These are phyloP conservation scores for Trichosanthes cucumerina DNA, from an alignment of 306 rosid species.

Conservation along the genomic window DNA sequence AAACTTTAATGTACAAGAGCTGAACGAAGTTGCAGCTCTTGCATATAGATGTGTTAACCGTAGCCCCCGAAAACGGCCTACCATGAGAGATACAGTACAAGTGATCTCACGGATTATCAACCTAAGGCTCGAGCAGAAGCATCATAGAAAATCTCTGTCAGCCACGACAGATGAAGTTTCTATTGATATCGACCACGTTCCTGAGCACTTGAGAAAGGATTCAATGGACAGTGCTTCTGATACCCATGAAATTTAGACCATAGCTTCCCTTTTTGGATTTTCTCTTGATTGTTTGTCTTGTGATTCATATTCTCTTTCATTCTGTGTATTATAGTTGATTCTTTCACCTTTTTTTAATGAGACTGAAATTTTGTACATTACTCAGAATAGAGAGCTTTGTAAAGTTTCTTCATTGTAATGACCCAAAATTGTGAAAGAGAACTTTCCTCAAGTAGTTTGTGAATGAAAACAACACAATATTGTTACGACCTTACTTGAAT, in stretches of 20 bases:
- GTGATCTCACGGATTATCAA: constrained; percentile 57
- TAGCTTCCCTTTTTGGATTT: constrained; percentile 16
- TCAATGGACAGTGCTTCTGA: constrained; percentile 73
- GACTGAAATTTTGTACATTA: constrained; percentile 7
- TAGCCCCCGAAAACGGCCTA: constrained; percentile 64
- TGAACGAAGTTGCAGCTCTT: constrained; percentile 77
- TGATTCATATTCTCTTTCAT: neutral
- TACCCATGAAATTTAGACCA: constrained; percentile 47
- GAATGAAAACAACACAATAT: constrained; percentile 2
- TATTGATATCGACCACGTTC: constrained; percentile 40
- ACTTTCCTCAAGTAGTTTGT: neutral
- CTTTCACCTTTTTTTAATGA: neutral
- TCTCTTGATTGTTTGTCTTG: constrained; percentile 8
- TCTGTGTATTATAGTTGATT: constrained; percentile 6
- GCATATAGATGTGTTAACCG: constrained; percentile 80
- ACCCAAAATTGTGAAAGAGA: constrained; percentile 11
- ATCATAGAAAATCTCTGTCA: constrained; percentile 48
- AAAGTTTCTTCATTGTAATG: neutral
- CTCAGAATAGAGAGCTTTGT: constrained; percentile 8
- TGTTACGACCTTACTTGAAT: neutral
- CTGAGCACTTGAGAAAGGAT: constrained; percentile 73
- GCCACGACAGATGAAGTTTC: constrained; percentile 51
- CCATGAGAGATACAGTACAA: constrained; percentile 90
- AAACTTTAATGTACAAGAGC: constrained; percentile 54
- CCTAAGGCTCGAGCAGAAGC: constrained; percentile 39